Evolutionary conservation across 2,329 filamentous ascomycete species (phyloP).

Genomic region (Chrysoporthe cubensis): DNA sequence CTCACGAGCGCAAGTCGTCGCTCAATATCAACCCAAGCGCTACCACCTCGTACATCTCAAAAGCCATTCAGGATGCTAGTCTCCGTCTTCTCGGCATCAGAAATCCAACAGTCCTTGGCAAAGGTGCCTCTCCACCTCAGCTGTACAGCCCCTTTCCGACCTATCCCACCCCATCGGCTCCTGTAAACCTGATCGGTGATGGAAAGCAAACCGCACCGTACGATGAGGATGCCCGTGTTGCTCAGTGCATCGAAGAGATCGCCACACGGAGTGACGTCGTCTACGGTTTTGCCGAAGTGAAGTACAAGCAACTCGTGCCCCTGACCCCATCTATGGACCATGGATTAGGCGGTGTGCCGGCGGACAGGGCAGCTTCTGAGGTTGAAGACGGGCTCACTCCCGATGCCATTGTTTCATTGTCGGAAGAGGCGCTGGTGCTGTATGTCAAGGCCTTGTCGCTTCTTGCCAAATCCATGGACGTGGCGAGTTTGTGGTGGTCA

Average conservation of each 20-base stretch:
- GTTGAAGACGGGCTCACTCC: conserved; percentile 80
- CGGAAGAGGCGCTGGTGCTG: conserved; percentile 91
- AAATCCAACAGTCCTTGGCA: conserved; percentile 65
- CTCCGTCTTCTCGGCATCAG: conserved; percentile 72
- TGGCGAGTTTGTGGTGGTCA: conserved; percentile 90
- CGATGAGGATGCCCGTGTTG: conserved; percentile 80
- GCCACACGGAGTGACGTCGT: conserved; percentile 94
- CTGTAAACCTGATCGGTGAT: conserved; percentile 68
- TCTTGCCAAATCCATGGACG: conserved; percentile 92
- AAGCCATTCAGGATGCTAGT: conserved; percentile 93
- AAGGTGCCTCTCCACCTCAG: conserved; percentile 72
- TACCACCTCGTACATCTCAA: conserved; percentile 88
- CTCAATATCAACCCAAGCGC: conserved; percentile 72
- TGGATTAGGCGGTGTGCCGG: conserved; percentile 65
- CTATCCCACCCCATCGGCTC: conserved; percentile 72
- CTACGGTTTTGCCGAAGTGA: conserved; percentile 96
- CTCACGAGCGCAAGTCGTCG: conserved; percentile 75
- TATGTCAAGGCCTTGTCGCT: conserved; percentile 94
- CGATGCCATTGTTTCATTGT: conserved; percentile 83
- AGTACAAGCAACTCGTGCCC: conserved; percentile 96
- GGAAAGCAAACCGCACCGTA: conserved; percentile 61
- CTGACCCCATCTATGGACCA: conserved; percentile 78
- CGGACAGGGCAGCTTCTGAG: conserved; percentile 62
- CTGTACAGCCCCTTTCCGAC: conserved; percentile 82
- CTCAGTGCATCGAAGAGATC: conserved; percentile 86